Evolutionary conservation across 768 basidiomycete species (phyloP).

Genomic region (Phallus indusiatus): DNA sequence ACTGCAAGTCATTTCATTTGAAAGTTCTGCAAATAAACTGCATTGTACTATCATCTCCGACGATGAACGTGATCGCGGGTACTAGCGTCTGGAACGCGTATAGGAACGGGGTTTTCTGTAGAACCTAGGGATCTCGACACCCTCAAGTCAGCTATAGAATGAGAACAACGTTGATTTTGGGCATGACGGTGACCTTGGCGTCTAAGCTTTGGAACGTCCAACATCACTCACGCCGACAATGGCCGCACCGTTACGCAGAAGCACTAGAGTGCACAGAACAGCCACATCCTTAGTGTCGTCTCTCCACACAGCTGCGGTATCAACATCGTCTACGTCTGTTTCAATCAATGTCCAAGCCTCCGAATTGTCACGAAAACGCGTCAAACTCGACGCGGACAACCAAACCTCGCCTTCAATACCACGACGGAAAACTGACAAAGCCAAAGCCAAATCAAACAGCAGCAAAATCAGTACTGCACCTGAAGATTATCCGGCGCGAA

Average conservation of each 20-base stretch:
- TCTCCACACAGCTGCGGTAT: neutral
- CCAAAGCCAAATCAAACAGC: slow-evolving; percentile 4
- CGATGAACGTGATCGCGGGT: too few species aligned
- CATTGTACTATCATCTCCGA: too few species aligned
- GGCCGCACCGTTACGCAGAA: neutral
- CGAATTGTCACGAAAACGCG: neutral
- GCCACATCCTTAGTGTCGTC: neutral
- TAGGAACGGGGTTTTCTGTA: too few species aligned
- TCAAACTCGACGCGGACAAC: neutral
- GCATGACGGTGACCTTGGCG: too few species aligned
- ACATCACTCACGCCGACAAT: neutral
- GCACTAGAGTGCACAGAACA: neutral
- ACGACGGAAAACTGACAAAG: slow-evolving; percentile 10
- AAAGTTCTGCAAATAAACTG: too few species aligned
- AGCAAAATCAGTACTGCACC: neutral
- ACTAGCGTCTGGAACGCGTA: too few species aligned
- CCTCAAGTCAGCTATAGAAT: too few species aligned
- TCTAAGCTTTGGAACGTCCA: too few species aligned
- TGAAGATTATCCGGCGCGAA: slow-evolving; percentile 23
- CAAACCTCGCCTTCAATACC: neutral
- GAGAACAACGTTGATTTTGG: too few species aligned
- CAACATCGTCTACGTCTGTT: neutral
- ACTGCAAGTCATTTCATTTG: too few species aligned
- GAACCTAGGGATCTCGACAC: too few species aligned
- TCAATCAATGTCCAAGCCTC: too few species aligned